These are phyloP conservation scores for Pistacia vera DNA, from an alignment of 345 rosid species.

Conservation along the genomic window DNA sequence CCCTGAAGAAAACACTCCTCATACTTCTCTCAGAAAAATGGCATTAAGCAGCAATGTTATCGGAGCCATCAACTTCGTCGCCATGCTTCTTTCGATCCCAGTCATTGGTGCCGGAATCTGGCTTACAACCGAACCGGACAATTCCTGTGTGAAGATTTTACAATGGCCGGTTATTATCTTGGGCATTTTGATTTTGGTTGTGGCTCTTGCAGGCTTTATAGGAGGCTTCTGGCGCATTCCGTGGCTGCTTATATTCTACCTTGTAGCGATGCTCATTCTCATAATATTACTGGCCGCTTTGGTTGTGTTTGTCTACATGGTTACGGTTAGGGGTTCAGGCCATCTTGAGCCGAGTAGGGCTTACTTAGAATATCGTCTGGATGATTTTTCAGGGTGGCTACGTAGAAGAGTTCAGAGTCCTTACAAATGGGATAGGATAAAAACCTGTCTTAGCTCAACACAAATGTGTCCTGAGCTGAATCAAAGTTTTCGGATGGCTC, in stretches of 20 bases:
- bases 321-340: constrained; percentile 75
- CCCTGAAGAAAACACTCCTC: not conserved
- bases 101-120: constrained; percentile 90
- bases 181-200: constrained; percentile 66
- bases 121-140: constrained; percentile 74
- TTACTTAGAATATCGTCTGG: constrained; percentile 76
- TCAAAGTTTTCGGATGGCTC: constrained; percentile 78
- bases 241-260: constrained; percentile 72
- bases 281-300: constrained; percentile 62
- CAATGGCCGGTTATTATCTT: constrained; percentile 92
- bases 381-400: constrained; percentile 81
- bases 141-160: constrained; percentile 78
- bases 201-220: constrained; percentile 73
- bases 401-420: constrained; percentile 68
- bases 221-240: constrained; percentile 93
- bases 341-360: constrained; percentile 73
- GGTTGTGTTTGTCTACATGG: constrained; percentile 78
- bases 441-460: constrained; percentile 68
- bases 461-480: constrained; percentile 69
- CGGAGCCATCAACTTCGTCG: constrained; percentile 83
- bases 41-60: constrained; percentile 80
- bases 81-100: constrained; percentile 85
- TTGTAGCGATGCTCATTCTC: constrained; percentile 72
- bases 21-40: constrained; percentile 37
- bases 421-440: constrained; percentile 80